These are phyloP conservation scores for Albifimbria verrucaria DNA, from an alignment of 2,329 filamentous ascomycete genomes.

Conservation along the genomic window DNA sequence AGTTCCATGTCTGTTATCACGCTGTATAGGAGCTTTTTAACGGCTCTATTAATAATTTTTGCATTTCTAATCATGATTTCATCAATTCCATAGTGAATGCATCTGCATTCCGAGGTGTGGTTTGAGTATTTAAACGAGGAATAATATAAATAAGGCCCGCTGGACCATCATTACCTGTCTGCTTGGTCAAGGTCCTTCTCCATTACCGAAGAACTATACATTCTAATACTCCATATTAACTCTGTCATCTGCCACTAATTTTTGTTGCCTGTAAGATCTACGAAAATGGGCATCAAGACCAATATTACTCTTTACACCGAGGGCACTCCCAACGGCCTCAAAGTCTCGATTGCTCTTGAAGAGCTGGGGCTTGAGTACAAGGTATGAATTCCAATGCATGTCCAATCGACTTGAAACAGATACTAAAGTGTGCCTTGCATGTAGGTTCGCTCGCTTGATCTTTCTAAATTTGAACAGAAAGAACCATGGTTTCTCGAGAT, in stretches of 20 bases:
- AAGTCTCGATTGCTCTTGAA: constrained; percentile 76
- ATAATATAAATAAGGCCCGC: not conserved
- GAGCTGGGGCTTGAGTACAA: constrained; percentile 75
- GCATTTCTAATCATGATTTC: not conserved
- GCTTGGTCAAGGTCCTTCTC: not conserved
- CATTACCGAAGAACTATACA: not conserved
- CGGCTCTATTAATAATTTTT: not conserved
- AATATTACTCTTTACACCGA: constrained; percentile 4
- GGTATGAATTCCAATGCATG: constrained; percentile 28
- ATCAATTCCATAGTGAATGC: not conserved
- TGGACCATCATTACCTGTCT: not conserved
- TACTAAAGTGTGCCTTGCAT: not conserved
- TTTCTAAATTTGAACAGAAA: constrained; percentile 69
- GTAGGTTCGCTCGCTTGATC: constrained; percentile 56
- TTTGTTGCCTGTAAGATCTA: not conserved
- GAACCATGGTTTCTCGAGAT: constrained; percentile 79
- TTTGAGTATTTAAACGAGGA: not conserved
- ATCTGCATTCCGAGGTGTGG: not conserved
- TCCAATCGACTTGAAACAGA: not conserved
- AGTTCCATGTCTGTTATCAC: not conserved
- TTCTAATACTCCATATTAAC: not conserved
- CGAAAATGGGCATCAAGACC: not conserved
- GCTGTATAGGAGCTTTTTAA: not conserved
- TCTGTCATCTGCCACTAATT: not conserved
- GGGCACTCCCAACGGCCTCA: constrained; percentile 55